phyloP scores from a whole-genome alignment of 2,329 filamentous ascomycete species.

The Monascus ruber region DNA sequence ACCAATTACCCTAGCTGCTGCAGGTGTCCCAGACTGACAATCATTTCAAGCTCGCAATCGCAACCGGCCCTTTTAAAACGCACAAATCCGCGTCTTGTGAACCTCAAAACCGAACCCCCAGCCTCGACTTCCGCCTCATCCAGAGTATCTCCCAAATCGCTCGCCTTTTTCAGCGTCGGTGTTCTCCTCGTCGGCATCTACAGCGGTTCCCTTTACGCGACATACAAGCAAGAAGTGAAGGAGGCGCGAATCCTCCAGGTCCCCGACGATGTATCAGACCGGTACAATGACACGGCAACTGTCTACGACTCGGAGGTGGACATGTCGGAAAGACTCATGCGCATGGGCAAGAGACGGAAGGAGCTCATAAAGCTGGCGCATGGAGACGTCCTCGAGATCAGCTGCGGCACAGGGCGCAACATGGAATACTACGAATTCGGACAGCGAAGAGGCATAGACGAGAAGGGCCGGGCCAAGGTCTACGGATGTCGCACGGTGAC shows the following conservation, averaged over 20 bases:
- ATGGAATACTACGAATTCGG: conserved; percentile 34
- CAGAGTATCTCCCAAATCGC: conserved; percentile 19
- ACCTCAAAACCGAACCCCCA: conserved; percentile 10
- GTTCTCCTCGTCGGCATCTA: conserved; percentile 33
- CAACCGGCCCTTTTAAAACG: conserved; percentile 10
- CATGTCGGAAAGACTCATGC: conserved; percentile 32
- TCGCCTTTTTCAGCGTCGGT: conserved; percentile 28
- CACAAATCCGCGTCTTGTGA: conserved; percentile 13
- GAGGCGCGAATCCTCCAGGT: conserved; percentile 20
- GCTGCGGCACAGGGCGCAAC: conserved; percentile 40
- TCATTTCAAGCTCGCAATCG: conserved; percentile 5
- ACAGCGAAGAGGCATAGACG: conserved; percentile 19
- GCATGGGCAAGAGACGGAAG: conserved; percentile 29
- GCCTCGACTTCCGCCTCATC: conserved; percentile 1
- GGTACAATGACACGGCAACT: conserved; percentile 33
- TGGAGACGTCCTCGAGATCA: conserved; percentile 39
- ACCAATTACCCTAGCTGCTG: background rate
- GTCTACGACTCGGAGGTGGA: conserved; percentile 37
- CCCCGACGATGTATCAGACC: conserved; percentile 34
- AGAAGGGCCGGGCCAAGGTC: conserved; percentile 17
- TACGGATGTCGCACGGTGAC: conserved; percentile 31
- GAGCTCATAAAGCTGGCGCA: conserved; percentile 31
- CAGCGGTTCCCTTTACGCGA: conserved; percentile 32
- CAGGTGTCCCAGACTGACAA: background rate
- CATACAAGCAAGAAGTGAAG: conserved; percentile 27